Evolutionary conservation across 345 rosid species (phyloP).

Genomic region (Syzygium jambos): DNA sequence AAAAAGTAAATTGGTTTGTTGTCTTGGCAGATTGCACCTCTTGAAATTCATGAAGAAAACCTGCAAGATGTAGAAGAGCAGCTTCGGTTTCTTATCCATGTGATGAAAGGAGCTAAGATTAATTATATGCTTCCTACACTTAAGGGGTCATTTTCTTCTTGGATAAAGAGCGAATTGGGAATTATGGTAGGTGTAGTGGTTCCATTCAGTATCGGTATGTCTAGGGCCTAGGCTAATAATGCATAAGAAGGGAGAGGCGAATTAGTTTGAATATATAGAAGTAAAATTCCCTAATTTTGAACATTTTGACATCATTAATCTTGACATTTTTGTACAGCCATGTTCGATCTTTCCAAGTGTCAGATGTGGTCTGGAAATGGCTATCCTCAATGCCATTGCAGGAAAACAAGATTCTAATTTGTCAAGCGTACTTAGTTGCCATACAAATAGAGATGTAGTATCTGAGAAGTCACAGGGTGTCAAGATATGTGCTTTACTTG

Average conservation of each 20-base stretch:
- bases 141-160: conserved; percentile 64
- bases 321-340: conserved; percentile 32
- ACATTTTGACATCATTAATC: not conserved
- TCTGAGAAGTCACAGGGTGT: conserved; percentile 32
- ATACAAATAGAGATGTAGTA: conserved; percentile 20
- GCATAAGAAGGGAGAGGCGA: not conserved
- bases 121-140: conserved; percentile 45
- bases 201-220: not conserved
- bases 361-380: conserved; percentile 96
- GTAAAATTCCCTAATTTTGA: not conserved
- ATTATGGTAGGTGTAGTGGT: conserved; percentile 39
- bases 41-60: conserved; percentile 59
- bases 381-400: conserved; percentile 67
- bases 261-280: not conserved
- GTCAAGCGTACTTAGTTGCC: conserved; percentile 33
- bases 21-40: conserved; percentile 77
- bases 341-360: conserved; percentile 80
- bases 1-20: not conserved
- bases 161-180: conserved; percentile 79
- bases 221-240: not conserved
- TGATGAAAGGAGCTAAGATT: conserved; percentile 47
- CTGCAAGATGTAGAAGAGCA: conserved; percentile 79
- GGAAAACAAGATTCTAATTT: conserved; percentile 48
- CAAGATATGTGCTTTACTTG: conserved; percentile 76
- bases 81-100: conserved; percentile 55